These are phyloP conservation scores for Knufia fluminis DNA, from an alignment of 2,329 filamentous ascomycete genomes.

Conservation along the genomic window DNA sequence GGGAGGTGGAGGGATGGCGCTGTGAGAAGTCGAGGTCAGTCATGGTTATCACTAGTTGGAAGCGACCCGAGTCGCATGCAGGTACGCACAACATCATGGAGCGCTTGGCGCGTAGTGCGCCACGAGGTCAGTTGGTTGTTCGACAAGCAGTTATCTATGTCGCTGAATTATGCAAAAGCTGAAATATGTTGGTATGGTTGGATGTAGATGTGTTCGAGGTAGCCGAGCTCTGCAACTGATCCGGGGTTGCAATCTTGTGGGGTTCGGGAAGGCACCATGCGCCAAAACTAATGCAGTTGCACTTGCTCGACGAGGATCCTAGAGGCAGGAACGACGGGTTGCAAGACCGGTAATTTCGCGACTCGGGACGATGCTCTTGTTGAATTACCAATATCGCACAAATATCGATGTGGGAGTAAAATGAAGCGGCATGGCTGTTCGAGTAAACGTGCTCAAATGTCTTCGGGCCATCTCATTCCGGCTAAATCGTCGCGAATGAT, in stretches of 20 bases:
- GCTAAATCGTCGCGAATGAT: constrained; percentile 18
- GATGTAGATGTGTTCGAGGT: too few species aligned
- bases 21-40: constrained; percentile 28
- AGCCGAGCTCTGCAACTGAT: too few species aligned
- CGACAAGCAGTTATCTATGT: not conserved
- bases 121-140: not conserved
- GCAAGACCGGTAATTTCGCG: too few species aligned
- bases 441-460: constrained; percentile 19
- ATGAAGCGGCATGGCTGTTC: not conserved
- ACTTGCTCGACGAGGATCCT: too few species aligned
- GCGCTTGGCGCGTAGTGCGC: constrained; percentile 8
- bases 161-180: not conserved
- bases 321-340: too few species aligned
- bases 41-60: not conserved
- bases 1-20: constrained; percentile 74
- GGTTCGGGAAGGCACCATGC: too few species aligned
- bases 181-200: not conserved
- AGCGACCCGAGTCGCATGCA: constrained; percentile 1
- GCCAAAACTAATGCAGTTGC: too few species aligned
- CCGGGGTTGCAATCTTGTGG: too few species aligned
- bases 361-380: too few species aligned
- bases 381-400: too few species aligned
- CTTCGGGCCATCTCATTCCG: constrained; percentile 21
- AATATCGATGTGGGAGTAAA: too few species aligned
- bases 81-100: constrained; percentile 21